Base-by-base conservation (phyloP, 345 rosid species). In the Jatropha curcas region DNA sequence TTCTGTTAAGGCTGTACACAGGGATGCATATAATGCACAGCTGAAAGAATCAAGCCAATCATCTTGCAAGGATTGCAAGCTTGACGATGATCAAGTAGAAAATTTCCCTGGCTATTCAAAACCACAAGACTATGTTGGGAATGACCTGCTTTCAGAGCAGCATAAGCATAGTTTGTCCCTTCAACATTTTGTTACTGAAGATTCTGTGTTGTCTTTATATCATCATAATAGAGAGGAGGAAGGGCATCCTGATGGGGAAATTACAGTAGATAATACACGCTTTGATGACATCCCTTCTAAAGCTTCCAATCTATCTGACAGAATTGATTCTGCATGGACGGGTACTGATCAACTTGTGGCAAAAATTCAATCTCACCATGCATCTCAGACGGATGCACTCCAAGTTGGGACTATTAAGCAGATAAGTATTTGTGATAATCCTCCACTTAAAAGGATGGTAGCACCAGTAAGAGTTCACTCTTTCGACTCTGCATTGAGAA, bases 241-340 rank as follows among this genome's bases (percentile, higher is more conserved):
- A 63, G 12, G 72, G 12, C 86, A 79, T 71, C 82, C 84, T 46
- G 85, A 84, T 71, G 81, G 77, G 62, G 89, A 84, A 66, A 74
- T 74, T 74, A 73, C 65, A 53, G 53, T 34, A 66, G 67, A 71
- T 48, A 79, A 70, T 41, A 39, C 72, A 71, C 65, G 71, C 41
- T 69, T 20, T 4, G 83, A 72, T 30, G 71, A 76, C 52, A 35
- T 71, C 46, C 71, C 88, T 27, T 83, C 87, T 43, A 81, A 86
- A 41, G 83, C 74, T 16, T 84, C 98, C 46, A 82, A 83, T 74
- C 80, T 96, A n/a, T 93, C 98, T 4, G 96, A 88, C 80, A 87
- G 88, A 79, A 96, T 96, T 78, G 99, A 96, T 81, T 91, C 95
- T n/a, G 94, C 93, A n/a, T 96, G 99, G 99, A 84, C 89, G 0